Conservation (phyloP, 2,329 filamentous ascomycete species). For the Fusarium sambucinum region DNA sequence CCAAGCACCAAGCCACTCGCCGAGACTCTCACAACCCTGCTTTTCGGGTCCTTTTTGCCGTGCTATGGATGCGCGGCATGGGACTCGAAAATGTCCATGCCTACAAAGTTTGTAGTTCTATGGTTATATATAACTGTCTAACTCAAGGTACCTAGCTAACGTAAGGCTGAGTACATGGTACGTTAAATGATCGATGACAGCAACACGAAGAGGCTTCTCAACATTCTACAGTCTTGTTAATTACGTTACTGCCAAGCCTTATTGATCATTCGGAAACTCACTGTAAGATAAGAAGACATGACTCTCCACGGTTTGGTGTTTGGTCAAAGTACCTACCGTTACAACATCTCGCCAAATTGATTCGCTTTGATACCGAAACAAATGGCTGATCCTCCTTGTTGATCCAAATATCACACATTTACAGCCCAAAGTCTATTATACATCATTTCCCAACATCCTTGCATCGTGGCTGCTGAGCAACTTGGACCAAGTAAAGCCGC, state of each 20-base stretch:
- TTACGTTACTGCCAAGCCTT: neutral
- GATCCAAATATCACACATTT: slow-evolving; percentile 34
- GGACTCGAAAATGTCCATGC: slow-evolving; percentile 11
- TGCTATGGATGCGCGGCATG: slow-evolving; percentile 31
- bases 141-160: neutral
- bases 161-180: slow-evolving; percentile 17
- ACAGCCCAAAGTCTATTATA: neutral
- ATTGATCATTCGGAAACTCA: neutral
- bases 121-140: neutral
- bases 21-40: slow-evolving; percentile 47
- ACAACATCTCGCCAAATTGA: neutral
- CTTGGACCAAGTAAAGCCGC: slow-evolving; percentile 18
- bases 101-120: neutral
- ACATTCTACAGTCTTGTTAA: neutral
- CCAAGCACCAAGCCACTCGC: slow-evolving; percentile 50
- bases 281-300: neutral
- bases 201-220: slow-evolving; percentile 6
- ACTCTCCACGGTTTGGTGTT: neutral
- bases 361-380: neutral
- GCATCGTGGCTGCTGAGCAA: slow-evolving; percentile 24
- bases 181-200: neutral
- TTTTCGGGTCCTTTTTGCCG: slow-evolving; percentile 44
- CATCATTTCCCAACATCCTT: neutral
- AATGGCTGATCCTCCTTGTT: slow-evolving; percentile 11
- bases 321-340: neutral